Percentiles rank a stretch among this genome's conserved stretches.
Evolutionary conservation across 176 grass and related monocot species (phyloP).

Genomic region (Phyllostachys edulis): DNA sequence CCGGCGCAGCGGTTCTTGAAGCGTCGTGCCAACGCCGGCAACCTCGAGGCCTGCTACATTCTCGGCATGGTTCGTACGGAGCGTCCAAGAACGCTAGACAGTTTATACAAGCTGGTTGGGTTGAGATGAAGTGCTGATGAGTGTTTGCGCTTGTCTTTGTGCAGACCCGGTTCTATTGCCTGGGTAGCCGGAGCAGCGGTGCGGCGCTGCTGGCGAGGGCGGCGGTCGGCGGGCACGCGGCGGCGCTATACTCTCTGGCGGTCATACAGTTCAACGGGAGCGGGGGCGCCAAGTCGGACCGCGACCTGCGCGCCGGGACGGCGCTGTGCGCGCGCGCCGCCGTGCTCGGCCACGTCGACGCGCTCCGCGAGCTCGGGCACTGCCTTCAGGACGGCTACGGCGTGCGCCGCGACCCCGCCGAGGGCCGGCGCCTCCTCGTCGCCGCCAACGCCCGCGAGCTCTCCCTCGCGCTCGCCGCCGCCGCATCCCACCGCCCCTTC

Average conservation of each 20-base stretch:
- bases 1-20: slow-evolving; percentile 56
- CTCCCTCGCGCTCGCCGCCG: slow-evolving; percentile 35
- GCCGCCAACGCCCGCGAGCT: slow-evolving; percentile 68
- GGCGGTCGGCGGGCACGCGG: slow-evolving; percentile 67
- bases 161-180: slow-evolving; percentile 82
- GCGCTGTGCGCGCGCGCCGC: slow-evolving; percentile 77
- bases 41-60: slow-evolving; percentile 78
- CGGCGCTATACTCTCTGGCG: slow-evolving; percentile 73
- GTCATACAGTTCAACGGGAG: slow-evolving; percentile 89
- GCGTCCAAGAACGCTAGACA: not conserved
- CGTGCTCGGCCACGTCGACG: slow-evolving; percentile 70
- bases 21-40: slow-evolving; percentile 58
- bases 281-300: slow-evolving; percentile 68
- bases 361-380: slow-evolving; percentile 84
- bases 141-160: not conserved
- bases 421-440: slow-evolving; percentile 64
- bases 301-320: slow-evolving; percentile 62
- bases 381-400: slow-evolving; percentile 93
- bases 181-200: slow-evolving; percentile 56
- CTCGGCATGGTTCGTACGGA: slow-evolving; percentile 67
- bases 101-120: not conserved
- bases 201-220: slow-evolving; percentile 66
- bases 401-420: slow-evolving; percentile 49
- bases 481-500: not conserved
- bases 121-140: not conserved